Conservation (phyloP, 805 yeast species). For the Vanderwaltozyma yarrowii region DNA sequence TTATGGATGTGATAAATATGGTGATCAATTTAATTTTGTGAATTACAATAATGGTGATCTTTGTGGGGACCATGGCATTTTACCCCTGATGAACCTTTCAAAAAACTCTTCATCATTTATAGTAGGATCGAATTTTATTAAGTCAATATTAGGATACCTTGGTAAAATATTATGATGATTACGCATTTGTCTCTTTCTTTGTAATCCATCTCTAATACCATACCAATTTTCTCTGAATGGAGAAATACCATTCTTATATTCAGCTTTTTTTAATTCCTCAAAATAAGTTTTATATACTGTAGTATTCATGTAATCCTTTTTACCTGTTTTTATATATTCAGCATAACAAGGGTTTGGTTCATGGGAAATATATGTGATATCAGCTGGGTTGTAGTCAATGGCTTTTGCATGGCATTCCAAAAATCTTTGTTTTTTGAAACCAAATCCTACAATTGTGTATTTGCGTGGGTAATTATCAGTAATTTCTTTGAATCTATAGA, state of each 20-base stretch:
- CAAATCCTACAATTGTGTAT: conserved; percentile 61
- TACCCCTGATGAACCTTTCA: conserved; percentile 12
- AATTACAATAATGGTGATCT: no score
- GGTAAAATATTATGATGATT: conserved; percentile 45
- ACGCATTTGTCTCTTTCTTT: conserved; percentile 40
- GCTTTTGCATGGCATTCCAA: conserved; percentile 44
- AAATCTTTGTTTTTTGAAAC: conserved; percentile 58
- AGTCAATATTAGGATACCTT: conserved; percentile 23
- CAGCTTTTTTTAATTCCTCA: conserved; percentile 37
- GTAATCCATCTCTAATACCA: conserved; percentile 39
- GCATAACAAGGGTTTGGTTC: conserved; percentile 39
- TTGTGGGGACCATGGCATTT: conserved; percentile 26
- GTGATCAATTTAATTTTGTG: no score
- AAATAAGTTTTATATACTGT: conserved; percentile 32
- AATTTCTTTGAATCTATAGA: conserved; percentile 42
- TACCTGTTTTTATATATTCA: neutral
- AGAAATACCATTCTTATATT: conserved; percentile 42
- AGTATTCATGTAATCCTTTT: conserved; percentile 8
- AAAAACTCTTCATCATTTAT: conserved; percentile 14
- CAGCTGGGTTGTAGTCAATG: conserved; percentile 31
- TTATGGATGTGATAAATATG: no score
- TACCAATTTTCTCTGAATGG: conserved; percentile 47
- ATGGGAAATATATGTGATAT: conserved; percentile 44
- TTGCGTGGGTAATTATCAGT: conserved; percentile 38
- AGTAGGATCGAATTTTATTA: conserved; percentile 6